A percentile compares a stretch with the other conserved stretches of the same genome.
These are phyloP conservation scores for Artemisia argyi DNA, from an alignment of 129 eudicot genomes.

Conservation along the genomic window DNA sequence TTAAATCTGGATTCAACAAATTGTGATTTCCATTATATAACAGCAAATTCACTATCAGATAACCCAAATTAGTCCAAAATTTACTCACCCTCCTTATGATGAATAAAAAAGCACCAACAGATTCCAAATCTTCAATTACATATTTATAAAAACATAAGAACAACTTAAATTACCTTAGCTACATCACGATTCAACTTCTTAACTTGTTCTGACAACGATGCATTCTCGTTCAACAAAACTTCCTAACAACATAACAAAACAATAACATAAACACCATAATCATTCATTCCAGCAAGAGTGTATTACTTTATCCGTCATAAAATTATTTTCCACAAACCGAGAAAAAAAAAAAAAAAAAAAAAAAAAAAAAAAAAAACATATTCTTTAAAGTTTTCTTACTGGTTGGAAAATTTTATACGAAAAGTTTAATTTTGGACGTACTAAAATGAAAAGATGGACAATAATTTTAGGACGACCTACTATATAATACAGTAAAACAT, in stretches of 20 bases:
- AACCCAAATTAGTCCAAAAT: too few species aligned
- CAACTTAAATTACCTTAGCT: slow-evolving; percentile 57
- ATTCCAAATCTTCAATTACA: neutral
- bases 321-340: neutral
- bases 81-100: too few species aligned
- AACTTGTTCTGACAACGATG: slow-evolving; percentile 58
- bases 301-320: too few species aligned
- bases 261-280: neutral
- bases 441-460: neutral
- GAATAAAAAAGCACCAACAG: neutral
- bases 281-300: neutral
- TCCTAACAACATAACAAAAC: slow-evolving; percentile 43
- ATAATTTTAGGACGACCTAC: too few species aligned
- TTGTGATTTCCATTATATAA: too few species aligned
- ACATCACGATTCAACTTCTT: slow-evolving; percentile 96
- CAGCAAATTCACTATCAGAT: too few species aligned
- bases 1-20: too few species aligned
- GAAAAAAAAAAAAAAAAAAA: neutral
- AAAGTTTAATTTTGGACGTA: too few species aligned
- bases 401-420: too few species aligned
- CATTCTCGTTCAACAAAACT: slow-evolving; percentile 65
- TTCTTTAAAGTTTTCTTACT: too few species aligned
- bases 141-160: neutral
- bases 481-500: too few species aligned
- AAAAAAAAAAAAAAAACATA: neutral